Evolutionary conservation across 176 grass and related monocot genomes (phyloP), one percentile per base, ranked within the genome.

Genomic region (Chrysopogon serrulatus): DNA sequence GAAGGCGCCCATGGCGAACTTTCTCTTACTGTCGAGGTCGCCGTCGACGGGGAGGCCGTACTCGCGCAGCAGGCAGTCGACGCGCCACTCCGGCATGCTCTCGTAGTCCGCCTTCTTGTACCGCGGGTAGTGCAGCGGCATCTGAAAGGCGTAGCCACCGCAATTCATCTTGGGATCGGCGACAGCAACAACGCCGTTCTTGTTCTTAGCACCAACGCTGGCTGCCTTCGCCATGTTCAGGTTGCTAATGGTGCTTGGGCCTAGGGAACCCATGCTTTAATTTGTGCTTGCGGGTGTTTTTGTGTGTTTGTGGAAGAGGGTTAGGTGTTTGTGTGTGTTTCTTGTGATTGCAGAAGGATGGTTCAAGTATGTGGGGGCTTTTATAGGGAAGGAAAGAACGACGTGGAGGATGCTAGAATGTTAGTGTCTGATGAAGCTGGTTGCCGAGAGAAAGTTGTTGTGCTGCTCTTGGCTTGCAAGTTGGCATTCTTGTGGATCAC

Each of bases 1-100:
- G 86, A 96, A 96, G 33, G 88, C 6, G 0, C 93, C 93, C 93
- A 93, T 93, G 83, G 88, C 90, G 51, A 92, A 96, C 19, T 83
- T 54, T 39, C 93, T 72, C 90, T 96, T 92, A 26, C 76, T 48
- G 12, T 87, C 86, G 28, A 92, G 79, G 26, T 86, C 86, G 62
- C 90, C 93, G 21, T 26, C 33, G 65, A 82, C 85, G 15, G 86
- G 87, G 64, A 96, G 86, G 57, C 93, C 88, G 32, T 91, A 96
- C 72, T 96, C 93, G 26, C 78, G 63, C 31, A 80, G 78, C 21
- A 80, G 63, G 63, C 78, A 80, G 43, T 80, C 78, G 21, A 80
- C 78, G 3, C 63, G 78, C 78, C 78, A 80, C 78, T 80, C 78
- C 44, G 78, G 78, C 78, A 80, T 80, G 11, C 13, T 18, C 63